These are phyloP conservation scores for Aspergillus avenaceus DNA, from an alignment of 495 filamentous ascomycete genomes.

Conservation along the genomic window DNA sequence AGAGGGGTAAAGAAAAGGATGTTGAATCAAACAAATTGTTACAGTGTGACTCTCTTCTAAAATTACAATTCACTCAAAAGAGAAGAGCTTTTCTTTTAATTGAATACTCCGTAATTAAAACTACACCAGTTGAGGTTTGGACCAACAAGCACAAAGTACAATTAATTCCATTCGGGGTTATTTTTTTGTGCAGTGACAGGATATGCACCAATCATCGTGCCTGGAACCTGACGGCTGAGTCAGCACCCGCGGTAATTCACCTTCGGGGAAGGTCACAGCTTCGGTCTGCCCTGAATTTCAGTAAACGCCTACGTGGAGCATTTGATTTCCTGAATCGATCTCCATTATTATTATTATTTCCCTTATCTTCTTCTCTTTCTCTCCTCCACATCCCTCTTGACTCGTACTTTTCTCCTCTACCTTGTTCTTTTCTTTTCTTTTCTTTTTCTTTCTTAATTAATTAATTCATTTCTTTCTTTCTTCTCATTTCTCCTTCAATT, in stretches of 20 bases:
- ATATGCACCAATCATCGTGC: not conserved
- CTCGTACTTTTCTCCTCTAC: not conserved
- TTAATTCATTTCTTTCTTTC: slow-evolving; percentile 6
- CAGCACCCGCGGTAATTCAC: not conserved
- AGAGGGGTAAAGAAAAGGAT: not conserved
- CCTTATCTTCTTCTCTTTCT: slow-evolving; percentile 6
- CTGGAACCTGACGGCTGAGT: not conserved
- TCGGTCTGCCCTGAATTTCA: too few relatives aligned
- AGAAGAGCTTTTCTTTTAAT: too few relatives aligned
- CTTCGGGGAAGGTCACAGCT: too few relatives aligned
- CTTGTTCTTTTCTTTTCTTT: slow-evolving; percentile 16
- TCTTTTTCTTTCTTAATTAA: not conserved
- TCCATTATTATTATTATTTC: too few relatives aligned
- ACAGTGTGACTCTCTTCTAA: not conserved
- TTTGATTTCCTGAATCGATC: slow-evolving; percentile 9
- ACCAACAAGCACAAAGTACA: too few relatives aligned
- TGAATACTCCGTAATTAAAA: too few relatives aligned
- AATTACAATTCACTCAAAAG: not conserved
- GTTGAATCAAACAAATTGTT: not conserved
- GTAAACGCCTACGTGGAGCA: slow-evolving; percentile 19
- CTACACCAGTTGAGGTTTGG: too few relatives aligned
- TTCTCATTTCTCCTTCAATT: slow-evolving; percentile 15
- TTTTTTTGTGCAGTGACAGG: too few relatives aligned
- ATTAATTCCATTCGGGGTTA: too few relatives aligned
- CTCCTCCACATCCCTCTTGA: slow-evolving; percentile 1